Conservation (phyloP, 257 asterid genomes). For the Linaria vulgaris region DNA sequence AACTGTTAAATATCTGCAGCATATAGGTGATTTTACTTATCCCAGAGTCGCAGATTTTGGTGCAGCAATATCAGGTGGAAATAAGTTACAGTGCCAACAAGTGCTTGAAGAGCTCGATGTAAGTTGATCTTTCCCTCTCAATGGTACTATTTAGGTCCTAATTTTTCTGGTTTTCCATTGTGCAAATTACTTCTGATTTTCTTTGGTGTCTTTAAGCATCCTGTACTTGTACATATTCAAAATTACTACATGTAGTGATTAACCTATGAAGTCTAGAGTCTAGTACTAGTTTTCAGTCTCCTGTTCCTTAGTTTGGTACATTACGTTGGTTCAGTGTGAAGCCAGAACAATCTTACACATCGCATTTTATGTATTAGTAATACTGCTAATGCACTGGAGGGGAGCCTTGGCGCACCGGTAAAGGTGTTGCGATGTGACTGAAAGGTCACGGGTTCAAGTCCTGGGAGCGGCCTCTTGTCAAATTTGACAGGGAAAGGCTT, state of each 20-base stretch:
- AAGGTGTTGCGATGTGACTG: too few relatives aligned
- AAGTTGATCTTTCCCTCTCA: conserved; percentile 33
- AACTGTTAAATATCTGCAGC: conserved; percentile 57
- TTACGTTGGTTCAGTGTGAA: conserved; percentile 12
- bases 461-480: too few relatives aligned
- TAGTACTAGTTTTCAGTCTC: neutral
- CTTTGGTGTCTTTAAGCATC: conserved; percentile 15
- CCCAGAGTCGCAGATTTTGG: conserved; percentile 99
- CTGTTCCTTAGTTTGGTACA: conserved; percentile 21
- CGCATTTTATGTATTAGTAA: neutral
- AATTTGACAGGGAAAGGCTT: too few relatives aligned
- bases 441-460: too few relatives aligned
- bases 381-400: conserved; percentile 10
- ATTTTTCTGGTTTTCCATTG: neutral
- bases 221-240: neutral
- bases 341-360: conserved; percentile 9
- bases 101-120: conserved; percentile 99
- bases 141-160: conserved; percentile 1
- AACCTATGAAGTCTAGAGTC: conserved; percentile 1
- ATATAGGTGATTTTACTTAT: conserved; percentile 88
- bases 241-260: conserved; percentile 1
- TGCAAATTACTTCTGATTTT: neutral
- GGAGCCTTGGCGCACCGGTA: too few relatives aligned
- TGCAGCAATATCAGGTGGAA: conserved; percentile 97
- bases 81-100: conserved; percentile 79